Conservation (phyloP, 345 rosid genomes). For the Carallia brachiata region DNA sequence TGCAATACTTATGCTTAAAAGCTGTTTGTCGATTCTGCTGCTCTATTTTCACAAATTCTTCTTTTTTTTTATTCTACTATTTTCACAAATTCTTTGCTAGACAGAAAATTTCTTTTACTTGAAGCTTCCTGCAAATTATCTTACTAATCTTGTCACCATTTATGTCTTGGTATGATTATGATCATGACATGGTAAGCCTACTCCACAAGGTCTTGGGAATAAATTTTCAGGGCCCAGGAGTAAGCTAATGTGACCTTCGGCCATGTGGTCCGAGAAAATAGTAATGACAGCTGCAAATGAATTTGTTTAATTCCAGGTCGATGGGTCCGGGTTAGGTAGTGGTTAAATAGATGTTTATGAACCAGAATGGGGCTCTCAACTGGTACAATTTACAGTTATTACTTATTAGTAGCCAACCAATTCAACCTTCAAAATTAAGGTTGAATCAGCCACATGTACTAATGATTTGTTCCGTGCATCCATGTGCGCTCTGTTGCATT, state of each 20-base stretch:
- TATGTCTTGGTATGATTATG: no score
- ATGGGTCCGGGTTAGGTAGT: background rate
- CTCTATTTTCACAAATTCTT: background rate
- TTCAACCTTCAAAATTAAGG: no score
- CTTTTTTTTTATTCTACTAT: background rate
- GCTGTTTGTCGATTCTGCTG: background rate
- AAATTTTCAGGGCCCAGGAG: background rate
- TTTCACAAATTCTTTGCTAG: background rate
- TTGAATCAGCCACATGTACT: background rate
- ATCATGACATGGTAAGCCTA: no score
- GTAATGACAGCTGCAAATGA: background rate
- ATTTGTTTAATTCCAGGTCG: no score
- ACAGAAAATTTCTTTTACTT: conserved; percentile 3
- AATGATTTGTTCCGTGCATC: background rate
- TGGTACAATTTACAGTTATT: background rate
- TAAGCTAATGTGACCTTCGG: background rate
- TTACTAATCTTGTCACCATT: no score
- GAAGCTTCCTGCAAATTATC: no score
- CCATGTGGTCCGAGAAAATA: background rate
- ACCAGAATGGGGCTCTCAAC: background rate
- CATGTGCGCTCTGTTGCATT: background rate
- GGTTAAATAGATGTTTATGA: background rate
- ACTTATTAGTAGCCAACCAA: no score
- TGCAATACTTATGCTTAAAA: background rate
- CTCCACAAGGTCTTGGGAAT: background rate